Base-by-base conservation (phyloP, 2,329 filamentous ascomycete species). In the Dactylella cylindrospora region DNA sequence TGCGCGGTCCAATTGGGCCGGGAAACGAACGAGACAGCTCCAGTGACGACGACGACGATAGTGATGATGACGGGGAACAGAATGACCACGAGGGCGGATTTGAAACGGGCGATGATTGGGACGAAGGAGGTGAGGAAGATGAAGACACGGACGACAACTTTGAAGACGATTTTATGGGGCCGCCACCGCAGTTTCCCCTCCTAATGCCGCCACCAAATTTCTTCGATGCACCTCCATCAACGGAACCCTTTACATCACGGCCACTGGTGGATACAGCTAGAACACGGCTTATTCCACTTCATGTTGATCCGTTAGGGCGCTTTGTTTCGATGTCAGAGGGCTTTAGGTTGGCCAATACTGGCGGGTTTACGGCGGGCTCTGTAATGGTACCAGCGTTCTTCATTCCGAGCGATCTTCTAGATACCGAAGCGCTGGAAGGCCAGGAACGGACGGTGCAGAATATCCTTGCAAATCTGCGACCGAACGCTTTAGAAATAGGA, bases 361-460 rank as follows among this genome's bases (percentile, higher is more conserved):
- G n/a, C n/a, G n/a, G n/a, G n/a, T 33, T 29, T 6, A 35, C 36
- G 7, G 17, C 8, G 0, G 55, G 55, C 6, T 53, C 47, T 4
- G 55, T 61, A 0, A 12, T 53, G 6, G 29, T 61, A 1, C 55
- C 50, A 12, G 33, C 43, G n/a, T 61, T 61, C 19, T 15, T 61
- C 6, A 45, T 61, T 13, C 55, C 55, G 3, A 35, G 40, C 9
- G 25, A 22, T 1, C 43, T 39, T 15, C 19, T 61, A 10, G 25
- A 61, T 15, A 53, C 35, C 3, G 29, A 12, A 1, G 55, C 55
- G 4, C 22, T 61, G 20, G 47, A 61, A n/a, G 55, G 55, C 12
- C 55, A 61, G 22, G 23, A 35, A 31, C n/a, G 26, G 17, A 61
- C 33, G 7, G 41, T 32, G n/a, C 55, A 61, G 25, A 61, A 61